Evolutionary conservation across 306 rosid species (phyloP).

Genomic region (Styphnolobium japonicum): DNA sequence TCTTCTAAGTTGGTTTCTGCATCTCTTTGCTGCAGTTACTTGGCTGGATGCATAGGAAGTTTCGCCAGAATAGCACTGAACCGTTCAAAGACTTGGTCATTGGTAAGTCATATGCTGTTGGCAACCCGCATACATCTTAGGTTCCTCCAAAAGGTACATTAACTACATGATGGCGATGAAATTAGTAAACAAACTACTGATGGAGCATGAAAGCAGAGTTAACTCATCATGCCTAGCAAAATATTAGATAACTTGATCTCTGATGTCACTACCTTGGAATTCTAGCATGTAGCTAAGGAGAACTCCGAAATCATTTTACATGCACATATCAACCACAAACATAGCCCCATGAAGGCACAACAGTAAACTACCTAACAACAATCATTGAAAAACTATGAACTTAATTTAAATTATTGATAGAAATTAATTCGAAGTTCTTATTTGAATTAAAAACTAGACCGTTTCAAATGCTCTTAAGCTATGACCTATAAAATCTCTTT

Average conservation of each 20-base stretch:
- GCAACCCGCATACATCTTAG: background rate
- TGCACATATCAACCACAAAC: background rate
- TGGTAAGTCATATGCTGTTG: slow-evolving; percentile 48
- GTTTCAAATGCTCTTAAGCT: background rate
- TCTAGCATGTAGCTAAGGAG: too few species aligned
- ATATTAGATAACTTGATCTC: too few species aligned
- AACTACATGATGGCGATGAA: background rate
- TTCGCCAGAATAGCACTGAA: slow-evolving; percentile 71
- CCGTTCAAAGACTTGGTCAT: slow-evolving; percentile 55
- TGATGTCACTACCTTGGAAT: too few species aligned
- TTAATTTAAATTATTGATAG: too few species aligned
- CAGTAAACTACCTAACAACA: background rate
- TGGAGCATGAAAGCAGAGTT: background rate
- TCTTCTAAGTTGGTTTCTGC: slow-evolving; percentile 12
- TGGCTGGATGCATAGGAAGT: slow-evolving; percentile 87
- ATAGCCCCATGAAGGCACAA: background rate
- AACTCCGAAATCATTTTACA: too few species aligned
- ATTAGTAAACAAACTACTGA: background rate
- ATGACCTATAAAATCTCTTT: background rate
- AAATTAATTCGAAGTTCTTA: background rate
- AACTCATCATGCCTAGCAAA: background rate
- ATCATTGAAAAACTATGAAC: background rate
- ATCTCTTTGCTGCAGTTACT: slow-evolving; percentile 56
- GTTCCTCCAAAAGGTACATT: background rate
- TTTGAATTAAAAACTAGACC: background rate